Evolutionary conservation across 139 green algal species (phyloP).

Genomic region (Chlorella sp.): DNA sequence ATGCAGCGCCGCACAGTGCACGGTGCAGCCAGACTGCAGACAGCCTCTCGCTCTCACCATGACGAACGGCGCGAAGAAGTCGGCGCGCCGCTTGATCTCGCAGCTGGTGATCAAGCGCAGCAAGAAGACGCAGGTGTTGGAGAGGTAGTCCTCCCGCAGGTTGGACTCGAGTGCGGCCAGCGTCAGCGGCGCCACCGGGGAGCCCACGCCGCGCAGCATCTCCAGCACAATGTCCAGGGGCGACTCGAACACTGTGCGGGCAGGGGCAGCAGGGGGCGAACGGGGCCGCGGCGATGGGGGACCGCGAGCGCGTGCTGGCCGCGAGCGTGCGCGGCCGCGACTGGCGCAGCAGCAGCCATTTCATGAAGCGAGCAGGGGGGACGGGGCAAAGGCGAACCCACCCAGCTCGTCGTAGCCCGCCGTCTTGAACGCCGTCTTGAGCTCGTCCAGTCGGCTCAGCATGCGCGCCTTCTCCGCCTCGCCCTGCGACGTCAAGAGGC

Average conservation of each 20-base stretch:
- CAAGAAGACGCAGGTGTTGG: constrained; percentile 71
- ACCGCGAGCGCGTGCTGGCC: no score
- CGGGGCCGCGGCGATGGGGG: not conserved
- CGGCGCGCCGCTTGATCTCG: constrained; percentile 67
- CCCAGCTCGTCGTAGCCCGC: constrained; percentile 54
- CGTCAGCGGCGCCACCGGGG: constrained; percentile 43
- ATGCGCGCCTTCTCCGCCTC: constrained; percentile 47
- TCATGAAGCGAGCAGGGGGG: not conserved
- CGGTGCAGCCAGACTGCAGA: no score
- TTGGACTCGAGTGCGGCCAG: constrained; percentile 50
- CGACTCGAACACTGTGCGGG: constrained; percentile 74
- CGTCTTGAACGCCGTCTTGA: constrained; percentile 53
- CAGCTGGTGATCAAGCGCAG: constrained; percentile 77
- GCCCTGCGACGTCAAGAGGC: constrained; percentile 53
- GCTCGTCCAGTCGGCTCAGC: not conserved
- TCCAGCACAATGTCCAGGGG: constrained; percentile 77
- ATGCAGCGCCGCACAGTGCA: no score
- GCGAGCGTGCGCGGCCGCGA: no score
- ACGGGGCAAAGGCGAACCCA: no score
- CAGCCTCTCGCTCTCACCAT: constrained; percentile 36
- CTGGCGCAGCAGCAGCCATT: not conserved
- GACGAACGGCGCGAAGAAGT: constrained; percentile 90
- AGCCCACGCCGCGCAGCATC: constrained; percentile 50
- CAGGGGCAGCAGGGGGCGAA: not conserved
- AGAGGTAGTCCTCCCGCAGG: constrained; percentile 43